phyloP scores from a whole-genome alignment of 164 flowering plant genomes.

The Akebia trifoliata region DNA sequence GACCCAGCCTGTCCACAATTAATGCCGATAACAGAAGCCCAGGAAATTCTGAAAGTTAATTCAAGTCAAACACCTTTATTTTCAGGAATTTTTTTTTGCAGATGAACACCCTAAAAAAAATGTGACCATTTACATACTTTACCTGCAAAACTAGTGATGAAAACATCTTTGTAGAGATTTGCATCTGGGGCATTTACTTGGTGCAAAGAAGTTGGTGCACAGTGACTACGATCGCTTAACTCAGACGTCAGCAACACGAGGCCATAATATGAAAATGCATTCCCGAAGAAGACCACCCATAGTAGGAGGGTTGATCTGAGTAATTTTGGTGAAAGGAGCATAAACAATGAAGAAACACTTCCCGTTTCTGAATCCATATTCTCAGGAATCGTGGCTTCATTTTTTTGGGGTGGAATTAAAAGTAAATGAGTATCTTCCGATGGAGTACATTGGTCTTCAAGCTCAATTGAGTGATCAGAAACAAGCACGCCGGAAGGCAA shows the following conservation, averaged over 20 bases:
- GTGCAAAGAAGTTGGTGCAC: constrained; percentile 22
- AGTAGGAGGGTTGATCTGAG: constrained; percentile 65
- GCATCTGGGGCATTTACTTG: constrained; percentile 24
- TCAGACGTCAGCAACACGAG: constrained; percentile 79
- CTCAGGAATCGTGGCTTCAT: constrained; percentile 18
- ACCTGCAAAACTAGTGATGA: constrained; percentile 93
- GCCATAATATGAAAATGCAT: constrained; percentile 92
- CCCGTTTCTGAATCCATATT: constrained; percentile 23
- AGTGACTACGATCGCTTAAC: constrained; percentile 43
- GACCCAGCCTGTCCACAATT: constrained; percentile 72
- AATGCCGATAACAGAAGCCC: constrained; percentile 72
- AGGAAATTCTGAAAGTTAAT: constrained; percentile 60
- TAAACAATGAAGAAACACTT: constrained; percentile 31
- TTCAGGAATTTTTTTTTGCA: no score
- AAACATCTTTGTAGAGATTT: constrained; percentile 53
- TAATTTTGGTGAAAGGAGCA: constrained; percentile 70
- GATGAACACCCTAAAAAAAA: neutral
- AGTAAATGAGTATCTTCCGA: constrained; percentile 44
- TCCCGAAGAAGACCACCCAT: constrained; percentile 85
- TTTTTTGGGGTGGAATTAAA: constrained; percentile 17
- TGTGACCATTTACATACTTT: neutral
- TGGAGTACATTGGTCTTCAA: constrained; percentile 22
- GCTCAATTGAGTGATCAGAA: constrained; percentile 36
- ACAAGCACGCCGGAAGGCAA: constrained; percentile 69
- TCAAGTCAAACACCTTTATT: constrained; percentile 9